Conservation (phyloP, 1,284 basidiomycete genomes). For the Wallemia mellicola region DNA sequence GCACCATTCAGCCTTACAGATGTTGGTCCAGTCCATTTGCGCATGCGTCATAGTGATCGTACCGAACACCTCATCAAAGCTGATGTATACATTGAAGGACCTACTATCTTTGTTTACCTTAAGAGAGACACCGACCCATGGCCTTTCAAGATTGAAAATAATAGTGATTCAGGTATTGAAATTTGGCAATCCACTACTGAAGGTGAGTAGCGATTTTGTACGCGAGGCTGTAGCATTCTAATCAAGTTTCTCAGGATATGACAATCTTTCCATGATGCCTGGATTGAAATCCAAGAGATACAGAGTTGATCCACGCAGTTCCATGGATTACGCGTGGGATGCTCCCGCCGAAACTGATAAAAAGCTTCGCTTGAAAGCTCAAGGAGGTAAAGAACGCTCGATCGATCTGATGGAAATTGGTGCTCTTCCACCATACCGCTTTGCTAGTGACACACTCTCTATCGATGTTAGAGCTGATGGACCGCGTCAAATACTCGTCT, state of each 20-base stretch:
- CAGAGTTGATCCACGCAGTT: conserved; percentile 27
- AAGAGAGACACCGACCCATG: conserved; percentile 35
- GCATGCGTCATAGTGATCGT: conserved; percentile 21
- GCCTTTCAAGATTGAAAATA: conserved; percentile 78
- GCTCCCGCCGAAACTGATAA: conserved; percentile 61
- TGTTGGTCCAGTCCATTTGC: conserved; percentile 57
- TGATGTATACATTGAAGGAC: conserved; percentile 56
- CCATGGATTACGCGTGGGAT: conserved; percentile 70
- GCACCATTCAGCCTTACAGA: conserved; percentile 75
- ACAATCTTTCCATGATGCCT: neutral
- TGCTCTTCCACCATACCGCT: conserved; percentile 63
- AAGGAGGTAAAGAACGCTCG: conserved; percentile 33
- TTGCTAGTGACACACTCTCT: conserved; percentile 43
- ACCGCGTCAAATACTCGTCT: conserved; percentile 52
- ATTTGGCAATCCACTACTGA: conserved; percentile 31
- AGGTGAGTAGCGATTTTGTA: neutral
- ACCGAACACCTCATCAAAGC: conserved; percentile 37
- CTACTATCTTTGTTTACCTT: conserved; percentile 65
- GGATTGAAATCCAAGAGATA: conserved; percentile 15
- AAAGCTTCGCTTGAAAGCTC: conserved; percentile 32
- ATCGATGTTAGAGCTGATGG: conserved; percentile 81
- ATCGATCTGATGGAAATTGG: conserved; percentile 95
- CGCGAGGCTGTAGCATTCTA: neutral
- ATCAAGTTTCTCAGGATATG: neutral
- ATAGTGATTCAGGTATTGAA: conserved; percentile 38